These are phyloP conservation scores for Cyberlindnera suaveolens DNA, from an alignment of 805 yeast genomes.

Conservation along the genomic window DNA sequence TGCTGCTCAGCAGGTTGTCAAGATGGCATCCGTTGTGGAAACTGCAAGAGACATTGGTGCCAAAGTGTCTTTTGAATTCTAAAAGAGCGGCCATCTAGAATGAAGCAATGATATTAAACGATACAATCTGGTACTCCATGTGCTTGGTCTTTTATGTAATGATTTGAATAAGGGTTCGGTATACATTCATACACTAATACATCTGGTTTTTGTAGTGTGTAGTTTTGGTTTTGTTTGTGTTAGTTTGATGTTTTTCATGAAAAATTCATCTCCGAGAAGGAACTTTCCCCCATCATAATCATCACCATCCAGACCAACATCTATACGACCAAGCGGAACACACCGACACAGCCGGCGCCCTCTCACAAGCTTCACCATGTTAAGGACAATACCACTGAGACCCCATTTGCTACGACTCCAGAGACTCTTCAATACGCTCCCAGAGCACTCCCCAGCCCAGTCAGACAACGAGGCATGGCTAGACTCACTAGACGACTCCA, in stretches of 20 bases:
- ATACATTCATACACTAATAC: no score
- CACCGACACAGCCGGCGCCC: no score
- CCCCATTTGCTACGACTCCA: background rate
- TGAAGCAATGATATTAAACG: background rate
- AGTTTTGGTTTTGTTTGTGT: no score
- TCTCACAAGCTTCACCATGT: background rate
- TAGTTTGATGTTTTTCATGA: no score
- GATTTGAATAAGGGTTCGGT: no score
- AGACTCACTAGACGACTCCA: slow-evolving; percentile 12
- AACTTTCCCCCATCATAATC: no score
- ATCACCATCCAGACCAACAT: no score
- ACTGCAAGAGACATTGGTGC: slow-evolving; percentile 44
- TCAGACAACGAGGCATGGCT: slow-evolving; percentile 39
- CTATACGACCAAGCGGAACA: no score
- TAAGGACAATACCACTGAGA: background rate
- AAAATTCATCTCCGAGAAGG: no score
- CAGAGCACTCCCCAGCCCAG: slow-evolving; percentile 36
- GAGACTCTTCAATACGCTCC: slow-evolving; percentile 6
- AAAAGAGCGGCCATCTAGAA: slow-evolving; percentile 1
- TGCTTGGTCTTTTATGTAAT: background rate
- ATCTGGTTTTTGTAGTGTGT: background rate
- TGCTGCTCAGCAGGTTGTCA: slow-evolving; percentile 94
- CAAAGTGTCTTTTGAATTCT: slow-evolving; percentile 42
- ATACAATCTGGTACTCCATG: background rate
- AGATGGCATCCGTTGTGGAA: slow-evolving; percentile 47